Evolutionary conservation across 768 basidiomycete species (phyloP).

Genomic region (Mycena kentingensis): DNA sequence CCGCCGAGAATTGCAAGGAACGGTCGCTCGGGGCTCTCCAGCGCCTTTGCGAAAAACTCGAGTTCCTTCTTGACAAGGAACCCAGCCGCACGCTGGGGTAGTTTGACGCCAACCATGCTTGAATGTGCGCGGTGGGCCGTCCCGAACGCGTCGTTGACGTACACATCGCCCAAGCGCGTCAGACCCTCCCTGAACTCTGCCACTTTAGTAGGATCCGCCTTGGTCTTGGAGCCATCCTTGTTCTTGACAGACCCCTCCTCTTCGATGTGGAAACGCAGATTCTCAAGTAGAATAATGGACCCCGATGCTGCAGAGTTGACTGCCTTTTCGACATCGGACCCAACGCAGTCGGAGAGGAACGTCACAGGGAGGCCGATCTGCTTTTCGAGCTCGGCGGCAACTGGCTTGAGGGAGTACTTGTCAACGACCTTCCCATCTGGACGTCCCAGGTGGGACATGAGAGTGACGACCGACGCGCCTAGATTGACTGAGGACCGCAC

Average conservation of each 20-base stretch:
- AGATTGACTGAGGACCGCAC: slow-evolving; percentile 18
- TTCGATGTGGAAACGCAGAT: slow-evolving; percentile 97
- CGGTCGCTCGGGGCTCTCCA: slow-evolving; percentile 90
- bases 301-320: slow-evolving; percentile 68
- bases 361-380: slow-evolving; percentile 72
- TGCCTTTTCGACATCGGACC: slow-evolving; percentile 77
- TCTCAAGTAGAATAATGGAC: slow-evolving; percentile 89
- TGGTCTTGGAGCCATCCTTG: slow-evolving; percentile 91
- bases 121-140: slow-evolving; percentile 99
- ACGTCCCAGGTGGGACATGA: slow-evolving; percentile 98
- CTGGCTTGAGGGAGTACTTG: slow-evolving; percentile 90
- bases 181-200: slow-evolving; percentile 83
- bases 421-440: slow-evolving; percentile 88
- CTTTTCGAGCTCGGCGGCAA: slow-evolving; percentile 77
- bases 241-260: slow-evolving; percentile 96
- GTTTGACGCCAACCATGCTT: slow-evolving; percentile 95
- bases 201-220: slow-evolving; percentile 84
- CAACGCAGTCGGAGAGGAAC: slow-evolving; percentile 86
- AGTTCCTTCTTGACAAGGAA: slow-evolving; percentile 99
- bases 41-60: slow-evolving; percentile 96
- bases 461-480: slow-evolving; percentile 82
- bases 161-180: slow-evolving; percentile 92
- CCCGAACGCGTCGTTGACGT: slow-evolving; percentile 98
- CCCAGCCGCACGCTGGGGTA: slow-evolving; percentile 89
- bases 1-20: slow-evolving; percentile 99